Evolutionary conservation across 306 rosid species (phyloP).

Genomic region (Acacia melanoxylon): DNA sequence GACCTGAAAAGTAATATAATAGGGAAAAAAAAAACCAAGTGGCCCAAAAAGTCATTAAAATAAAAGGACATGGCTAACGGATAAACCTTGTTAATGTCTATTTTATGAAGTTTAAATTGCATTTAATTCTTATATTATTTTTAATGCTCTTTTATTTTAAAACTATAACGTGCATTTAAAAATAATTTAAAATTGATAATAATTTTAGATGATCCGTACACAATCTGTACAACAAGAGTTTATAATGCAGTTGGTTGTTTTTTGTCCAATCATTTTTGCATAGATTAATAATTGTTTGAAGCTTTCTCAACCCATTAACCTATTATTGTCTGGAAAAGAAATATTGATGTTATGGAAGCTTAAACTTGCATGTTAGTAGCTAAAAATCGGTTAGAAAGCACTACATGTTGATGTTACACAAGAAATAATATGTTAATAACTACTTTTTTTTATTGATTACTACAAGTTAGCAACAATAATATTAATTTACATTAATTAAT

Average conservation of each 20-base stretch:
- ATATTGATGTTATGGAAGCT: not conserved
- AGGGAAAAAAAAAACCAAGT: no score
- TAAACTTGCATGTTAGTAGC: constrained; percentile 10
- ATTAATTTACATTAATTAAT: not conserved
- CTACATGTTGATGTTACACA: constrained; percentile 15
- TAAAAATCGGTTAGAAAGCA: constrained; percentile 19
- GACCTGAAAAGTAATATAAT: no score
- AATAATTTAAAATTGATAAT: not conserved
- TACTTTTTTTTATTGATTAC: not conserved
- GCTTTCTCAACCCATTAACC: not conserved
- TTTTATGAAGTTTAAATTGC: not conserved
- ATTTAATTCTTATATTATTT: not conserved
- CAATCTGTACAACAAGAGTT: not conserved
- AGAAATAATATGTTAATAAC: constrained; percentile 4
- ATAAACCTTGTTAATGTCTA: not conserved
- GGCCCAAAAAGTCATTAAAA: no score
- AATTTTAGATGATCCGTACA: not conserved
- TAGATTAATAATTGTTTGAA: not conserved
- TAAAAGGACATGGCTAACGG: no score
- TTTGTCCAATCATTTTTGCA: not conserved
- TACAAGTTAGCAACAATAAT: constrained; percentile 1
- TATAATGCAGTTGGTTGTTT: not conserved
- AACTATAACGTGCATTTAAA: not conserved
- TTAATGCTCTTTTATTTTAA: not conserved
- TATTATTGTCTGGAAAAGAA: not conserved